These are phyloP conservation scores for Cryptococcus jaspeensis DNA, from an alignment of 1,284 basidiomycete species.

Conservation along the genomic window DNA sequence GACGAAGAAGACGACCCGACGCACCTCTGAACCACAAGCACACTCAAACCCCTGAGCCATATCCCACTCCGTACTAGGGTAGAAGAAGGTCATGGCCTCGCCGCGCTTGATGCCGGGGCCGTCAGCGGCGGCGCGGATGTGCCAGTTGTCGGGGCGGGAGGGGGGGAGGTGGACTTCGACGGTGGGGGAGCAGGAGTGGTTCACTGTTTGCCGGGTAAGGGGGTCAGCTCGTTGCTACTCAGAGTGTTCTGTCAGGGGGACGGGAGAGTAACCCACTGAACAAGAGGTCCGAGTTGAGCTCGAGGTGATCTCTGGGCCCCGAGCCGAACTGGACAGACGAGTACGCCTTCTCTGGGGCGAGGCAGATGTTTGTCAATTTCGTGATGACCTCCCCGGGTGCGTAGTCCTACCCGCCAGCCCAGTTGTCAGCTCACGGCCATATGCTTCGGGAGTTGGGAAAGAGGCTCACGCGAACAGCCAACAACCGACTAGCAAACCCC, in stretches of 20 bases:
- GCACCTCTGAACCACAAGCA: slow-evolving; percentile 54
- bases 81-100: slow-evolving; percentile 60
- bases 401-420: slow-evolving; percentile 39
- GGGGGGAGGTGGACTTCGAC: slow-evolving; percentile 59
- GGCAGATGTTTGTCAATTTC: slow-evolving; percentile 35
- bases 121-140: slow-evolving; percentile 47
- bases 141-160: slow-evolving; percentile 52
- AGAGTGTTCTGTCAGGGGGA: too few relatives aligned
- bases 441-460: background rate
- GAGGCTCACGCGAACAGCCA: slow-evolving; percentile 42
- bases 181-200: slow-evolving; percentile 67
- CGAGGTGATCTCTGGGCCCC: slow-evolving; percentile 58
- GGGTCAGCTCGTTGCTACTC: background rate
- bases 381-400: slow-evolving; percentile 37
- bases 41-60: slow-evolving; percentile 68
- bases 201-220: slow-evolving; percentile 49
- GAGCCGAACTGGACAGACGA: slow-evolving; percentile 52
- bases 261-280: slow-evolving; percentile 56
- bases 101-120: slow-evolving; percentile 49
- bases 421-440: background rate
- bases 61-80: slow-evolving; percentile 69
- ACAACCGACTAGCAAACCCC: slow-evolving; percentile 40
- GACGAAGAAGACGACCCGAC: slow-evolving; percentile 11
- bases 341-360: slow-evolving; percentile 48
- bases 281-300: slow-evolving; percentile 64